Conservation (phyloP, 2,329 filamentous ascomycete species). For the Fonsecaea monophora region DNA sequence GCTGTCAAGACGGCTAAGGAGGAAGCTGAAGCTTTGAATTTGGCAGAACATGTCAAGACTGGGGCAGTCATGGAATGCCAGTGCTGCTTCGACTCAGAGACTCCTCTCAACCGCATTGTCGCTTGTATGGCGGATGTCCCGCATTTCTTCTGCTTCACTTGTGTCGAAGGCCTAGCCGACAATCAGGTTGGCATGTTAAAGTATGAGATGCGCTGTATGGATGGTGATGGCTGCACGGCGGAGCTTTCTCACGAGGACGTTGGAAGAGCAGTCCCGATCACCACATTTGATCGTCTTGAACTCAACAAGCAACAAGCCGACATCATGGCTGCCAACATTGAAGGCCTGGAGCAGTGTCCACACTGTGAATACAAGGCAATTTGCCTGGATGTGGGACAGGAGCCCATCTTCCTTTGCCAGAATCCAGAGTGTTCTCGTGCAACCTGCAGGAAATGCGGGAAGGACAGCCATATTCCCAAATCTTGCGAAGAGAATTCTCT, state of each 20-base stretch:
- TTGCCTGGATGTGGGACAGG: conserved; percentile 68
- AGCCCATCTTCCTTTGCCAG: conserved; percentile 76
- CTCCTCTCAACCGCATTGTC: conserved; percentile 70
- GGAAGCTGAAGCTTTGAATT: conserved; percentile 45
- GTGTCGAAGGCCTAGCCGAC: conserved; percentile 70
- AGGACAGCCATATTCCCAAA: conserved; percentile 73
- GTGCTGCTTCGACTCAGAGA: conserved; percentile 72
- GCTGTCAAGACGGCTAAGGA: conserved; percentile 39
- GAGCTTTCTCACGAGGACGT: conserved; percentile 39
- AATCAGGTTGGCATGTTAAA: conserved; percentile 72
- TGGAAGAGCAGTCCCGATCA: conserved; percentile 45
- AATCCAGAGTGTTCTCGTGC: conserved; percentile 68
- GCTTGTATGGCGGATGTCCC: conserved; percentile 65
- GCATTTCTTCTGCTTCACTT: conserved; percentile 75
- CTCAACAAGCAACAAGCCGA: conserved; percentile 73
- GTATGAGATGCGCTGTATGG: conserved; percentile 74
- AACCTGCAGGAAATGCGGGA: conserved; percentile 72
- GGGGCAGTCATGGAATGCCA: conserved; percentile 70
- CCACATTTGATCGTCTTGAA: conserved; percentile 68
- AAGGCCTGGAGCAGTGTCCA: conserved; percentile 76
- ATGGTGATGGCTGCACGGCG: conserved; percentile 68
- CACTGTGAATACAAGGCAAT: conserved; percentile 84
- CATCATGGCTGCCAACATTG: conserved; percentile 72
- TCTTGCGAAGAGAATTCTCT: conserved; percentile 71
- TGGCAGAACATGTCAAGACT: conserved; percentile 49